Percentiles rank a stretch among this genome's conserved stretches.
These are phyloP conservation scores for Talaromyces rugulosus DNA, from an alignment of 2,329 filamentous ascomycete species.

Conservation along the genomic window DNA sequence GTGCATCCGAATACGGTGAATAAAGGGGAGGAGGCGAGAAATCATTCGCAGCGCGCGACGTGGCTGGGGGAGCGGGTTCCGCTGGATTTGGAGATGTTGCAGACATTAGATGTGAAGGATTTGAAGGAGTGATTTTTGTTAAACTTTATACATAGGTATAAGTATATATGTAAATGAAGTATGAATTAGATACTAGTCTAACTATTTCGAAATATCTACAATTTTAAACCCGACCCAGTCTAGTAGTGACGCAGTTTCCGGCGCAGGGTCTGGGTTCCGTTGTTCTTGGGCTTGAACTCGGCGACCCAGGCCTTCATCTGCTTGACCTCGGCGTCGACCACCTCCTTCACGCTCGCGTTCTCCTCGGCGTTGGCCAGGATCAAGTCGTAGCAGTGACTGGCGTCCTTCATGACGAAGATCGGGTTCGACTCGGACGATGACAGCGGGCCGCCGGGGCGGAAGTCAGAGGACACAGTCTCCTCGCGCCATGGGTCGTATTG, in stretches of 20 bases:
- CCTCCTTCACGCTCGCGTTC: conserved; percentile 46
- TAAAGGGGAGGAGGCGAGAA: conserved; percentile 43
- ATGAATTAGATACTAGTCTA: background rate
- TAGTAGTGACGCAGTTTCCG: background rate
- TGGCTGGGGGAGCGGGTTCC: conserved; percentile 46
- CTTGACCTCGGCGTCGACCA: conserved; percentile 48
- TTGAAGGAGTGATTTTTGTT: background rate
- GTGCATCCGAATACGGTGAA: conserved; percentile 72
- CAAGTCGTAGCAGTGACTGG: conserved; percentile 55
- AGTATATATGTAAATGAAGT: background rate
- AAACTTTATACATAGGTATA: no score
- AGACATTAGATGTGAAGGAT: conserved; percentile 12
- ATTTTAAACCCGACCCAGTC: background rate
- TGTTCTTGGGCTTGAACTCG: conserved; percentile 33
- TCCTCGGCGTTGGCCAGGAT: conserved; percentile 41
- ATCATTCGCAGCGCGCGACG: conserved; percentile 42
- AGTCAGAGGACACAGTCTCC: conserved; percentile 49
- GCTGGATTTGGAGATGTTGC: conserved; percentile 38
- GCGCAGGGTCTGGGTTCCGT: background rate
- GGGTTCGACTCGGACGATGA: conserved; percentile 45
- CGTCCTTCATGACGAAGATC: conserved; percentile 51
- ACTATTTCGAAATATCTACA: background rate
- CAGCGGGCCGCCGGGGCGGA: conserved; percentile 54
- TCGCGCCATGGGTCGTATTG: conserved; percentile 59
- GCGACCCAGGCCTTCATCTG: conserved; percentile 53